These are phyloP conservation scores for Solanum chiquidenum DNA, from an alignment of 257 asterid genomes.

Conservation along the genomic window DNA sequence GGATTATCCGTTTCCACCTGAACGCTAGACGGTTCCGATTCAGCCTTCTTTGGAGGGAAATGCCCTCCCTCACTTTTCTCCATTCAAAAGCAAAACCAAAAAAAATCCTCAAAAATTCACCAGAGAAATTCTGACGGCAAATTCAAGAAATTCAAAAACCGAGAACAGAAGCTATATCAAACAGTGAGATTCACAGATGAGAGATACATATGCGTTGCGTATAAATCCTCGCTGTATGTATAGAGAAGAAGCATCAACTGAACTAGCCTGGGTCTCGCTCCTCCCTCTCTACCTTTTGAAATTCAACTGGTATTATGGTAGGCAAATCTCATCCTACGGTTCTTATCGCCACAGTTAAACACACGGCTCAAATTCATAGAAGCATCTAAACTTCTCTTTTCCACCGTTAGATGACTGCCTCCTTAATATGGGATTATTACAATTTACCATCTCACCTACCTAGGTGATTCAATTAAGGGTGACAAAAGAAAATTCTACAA, in stretches of 20 bases:
- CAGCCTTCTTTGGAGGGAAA: constrained; percentile 47
- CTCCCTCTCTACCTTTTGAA: constrained; percentile 92
- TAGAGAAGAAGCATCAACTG: background rate
- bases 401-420: background rate
- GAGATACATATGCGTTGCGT: background rate
- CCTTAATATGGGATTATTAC: background rate
- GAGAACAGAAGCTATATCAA: background rate
- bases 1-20: constrained; percentile 30
- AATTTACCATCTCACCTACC: background rate
- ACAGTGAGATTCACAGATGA: background rate
- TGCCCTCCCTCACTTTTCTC: constrained; percentile 70
- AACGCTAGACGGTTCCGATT: constrained; percentile 34
- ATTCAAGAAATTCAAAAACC: constrained; percentile 1
- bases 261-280: constrained; percentile 8
- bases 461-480: too few species aligned
- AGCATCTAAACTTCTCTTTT: background rate
- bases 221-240: background rate
- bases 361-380: constrained; percentile 45
- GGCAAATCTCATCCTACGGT: constrained; percentile 40
- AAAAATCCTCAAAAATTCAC: background rate
- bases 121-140: background rate
- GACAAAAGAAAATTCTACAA: too few species aligned
- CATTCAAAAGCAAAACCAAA: constrained; percentile 25
- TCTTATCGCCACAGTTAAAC: constrained; percentile 6
- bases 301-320: constrained; percentile 50